phyloP scores from a whole-genome alignment of 2,329 filamentous ascomycete species.

The Tothia fuscella region DNA sequence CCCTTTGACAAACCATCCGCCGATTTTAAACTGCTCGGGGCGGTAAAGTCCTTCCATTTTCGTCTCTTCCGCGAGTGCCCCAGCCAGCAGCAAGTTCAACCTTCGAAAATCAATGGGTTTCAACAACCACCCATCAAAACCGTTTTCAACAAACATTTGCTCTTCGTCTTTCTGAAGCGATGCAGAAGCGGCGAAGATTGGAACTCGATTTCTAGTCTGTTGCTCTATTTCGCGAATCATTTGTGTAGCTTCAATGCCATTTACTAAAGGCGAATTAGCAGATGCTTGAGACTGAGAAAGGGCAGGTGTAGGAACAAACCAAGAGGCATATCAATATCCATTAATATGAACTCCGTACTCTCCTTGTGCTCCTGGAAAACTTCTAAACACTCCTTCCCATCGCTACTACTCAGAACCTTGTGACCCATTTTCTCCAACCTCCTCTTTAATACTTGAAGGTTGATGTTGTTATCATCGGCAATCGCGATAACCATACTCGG shows the following conservation, averaged over 20 bases:
- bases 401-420: slow-evolving; percentile 57
- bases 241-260: slow-evolving; percentile 69
- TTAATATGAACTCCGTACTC: slow-evolving; percentile 66
- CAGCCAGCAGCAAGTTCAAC: background rate
- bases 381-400: slow-evolving; percentile 71
- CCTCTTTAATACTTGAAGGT: slow-evolving; percentile 70
- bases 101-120: slow-evolving; percentile 50
- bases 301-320: slow-evolving; percentile 3
- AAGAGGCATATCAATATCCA: slow-evolving; percentile 74
- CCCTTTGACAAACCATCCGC: slow-evolving; percentile 5
- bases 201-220: slow-evolving; percentile 43
- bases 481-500: slow-evolving; percentile 63
- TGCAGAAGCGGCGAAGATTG: slow-evolving; percentile 79
- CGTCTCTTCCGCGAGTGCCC: background rate
- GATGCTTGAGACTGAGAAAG: slow-evolving; percentile 2
- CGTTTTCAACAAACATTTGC: slow-evolving; percentile 58
- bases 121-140: slow-evolving; percentile 84
- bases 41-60: background rate
- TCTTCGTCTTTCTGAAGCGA: slow-evolving; percentile 61
- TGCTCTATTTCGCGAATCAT: slow-evolving; percentile 68
- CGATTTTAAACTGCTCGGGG: slow-evolving; percentile 1
- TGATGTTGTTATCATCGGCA: slow-evolving; percentile 80
- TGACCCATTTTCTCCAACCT: slow-evolving; percentile 67
- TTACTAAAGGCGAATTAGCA: slow-evolving; percentile 60
- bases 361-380: slow-evolving; percentile 51